Base-by-base conservation (phyloP, 306 rosid species). In the Canavalia ensiformis region DNA sequence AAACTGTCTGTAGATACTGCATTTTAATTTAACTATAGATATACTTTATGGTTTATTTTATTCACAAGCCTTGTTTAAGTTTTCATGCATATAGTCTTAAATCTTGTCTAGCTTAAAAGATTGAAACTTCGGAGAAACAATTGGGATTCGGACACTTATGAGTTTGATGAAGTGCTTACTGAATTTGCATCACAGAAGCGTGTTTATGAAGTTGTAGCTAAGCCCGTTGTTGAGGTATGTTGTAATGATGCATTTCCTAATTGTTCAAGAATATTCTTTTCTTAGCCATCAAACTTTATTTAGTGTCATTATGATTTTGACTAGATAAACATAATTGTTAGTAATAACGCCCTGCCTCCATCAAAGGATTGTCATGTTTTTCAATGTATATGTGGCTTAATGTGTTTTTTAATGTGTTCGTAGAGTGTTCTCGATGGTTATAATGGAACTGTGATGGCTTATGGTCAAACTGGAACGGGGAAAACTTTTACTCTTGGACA, bases 381-480 rank as follows among this genome's bases (percentile, higher is more conserved):
- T 72, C 47, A 10, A 55, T 76, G 55, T 41, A 37, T 77, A 39
- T 58, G 69, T 67, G 77, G 60, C 76, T 72, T 71, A 69, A 74
- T 1, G 9, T 59, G 18, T 80, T n/a, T 80, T 52, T 71, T 2
- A 13, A 47, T 75, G 25, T 75, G 85, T 46, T 82, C 84, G 78
- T 74, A 95, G 99, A 95, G 99, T 85, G 98, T 95, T 76, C 87
- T 95, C 68, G 97, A 91, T 75, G 98, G 99, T 73, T 95, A 93
- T 73, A 95, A 95, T 87, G 99, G 99, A 80, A 95, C 96, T n/a
- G 95, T 95, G 75, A 95, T 95, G 99, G 97, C 99, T 78, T 95
- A 95, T 81, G 99, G 99, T 76, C 99, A 95, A 88, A 95, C 99
- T 42, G 99, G 99, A 47, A 95, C 99, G 0, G 99, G 98, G 47